phyloP scores from a whole-genome alignment of 169 alveolate genomes.

The Cryptosporidium muris region DNA sequence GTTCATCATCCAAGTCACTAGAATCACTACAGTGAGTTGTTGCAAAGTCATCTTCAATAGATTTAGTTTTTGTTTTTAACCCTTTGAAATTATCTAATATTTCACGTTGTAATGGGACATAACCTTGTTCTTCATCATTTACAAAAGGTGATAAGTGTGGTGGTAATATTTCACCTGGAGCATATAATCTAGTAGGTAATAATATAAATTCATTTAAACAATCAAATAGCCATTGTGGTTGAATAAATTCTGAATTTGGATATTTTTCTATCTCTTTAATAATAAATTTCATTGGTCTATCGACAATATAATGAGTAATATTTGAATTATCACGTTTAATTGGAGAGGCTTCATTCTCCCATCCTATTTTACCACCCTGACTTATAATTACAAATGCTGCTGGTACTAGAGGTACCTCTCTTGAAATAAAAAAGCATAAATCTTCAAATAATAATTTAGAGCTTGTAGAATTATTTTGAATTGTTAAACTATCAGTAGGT shows the following conservation, averaged over 20 bases:
- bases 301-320: slow-evolving; percentile 91
- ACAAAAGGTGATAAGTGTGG: slow-evolving; percentile 95
- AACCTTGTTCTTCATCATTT: slow-evolving; percentile 49
- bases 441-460: slow-evolving; percentile 82
- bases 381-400: slow-evolving; percentile 86
- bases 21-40: slow-evolving; percentile 4
- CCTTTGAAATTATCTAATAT: slow-evolving; percentile 44
- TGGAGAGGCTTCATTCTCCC: slow-evolving; percentile 79
- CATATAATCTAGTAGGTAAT: slow-evolving; percentile 89
- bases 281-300: slow-evolving; percentile 84
- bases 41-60: slow-evolving; percentile 4
- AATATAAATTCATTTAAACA: slow-evolving; percentile 85
- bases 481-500: slow-evolving; percentile 23
- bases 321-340: slow-evolving; percentile 78
- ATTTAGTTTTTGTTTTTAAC: neutral
- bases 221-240: slow-evolving; percentile 96
- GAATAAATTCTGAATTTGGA: slow-evolving; percentile 85
- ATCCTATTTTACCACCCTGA: slow-evolving; percentile 88
- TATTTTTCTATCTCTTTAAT: slow-evolving; percentile 72
- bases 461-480: slow-evolving; percentile 73
- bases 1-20: slow-evolving; percentile 25
- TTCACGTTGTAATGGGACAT: slow-evolving; percentile 55
- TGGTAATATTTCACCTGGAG: slow-evolving; percentile 91
- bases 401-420: slow-evolving; percentile 92
- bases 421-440: slow-evolving; percentile 84